Base-by-base conservation (phyloP, 139 green algal genomes). In the Raphidocelis subcapitata region DNA sequence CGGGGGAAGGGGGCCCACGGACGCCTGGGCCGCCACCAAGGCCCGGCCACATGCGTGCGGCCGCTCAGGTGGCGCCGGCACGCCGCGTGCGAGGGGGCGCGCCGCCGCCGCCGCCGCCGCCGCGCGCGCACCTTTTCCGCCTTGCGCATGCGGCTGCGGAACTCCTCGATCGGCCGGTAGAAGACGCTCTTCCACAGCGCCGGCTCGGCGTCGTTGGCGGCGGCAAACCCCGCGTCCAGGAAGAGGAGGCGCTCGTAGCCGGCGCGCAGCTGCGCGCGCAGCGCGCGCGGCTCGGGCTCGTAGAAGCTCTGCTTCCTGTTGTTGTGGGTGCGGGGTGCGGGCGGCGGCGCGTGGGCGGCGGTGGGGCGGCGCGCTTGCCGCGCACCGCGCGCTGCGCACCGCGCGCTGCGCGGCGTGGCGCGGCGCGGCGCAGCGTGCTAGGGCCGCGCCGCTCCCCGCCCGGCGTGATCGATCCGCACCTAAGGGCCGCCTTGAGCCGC, bases 111-210 rank as follows among this genome's bases (percentile, higher is more conserved):
- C 8, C 41, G 41, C 12, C 41, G 12, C 41, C 8, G 8, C 8
- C 41, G 8, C 41, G 41, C 41, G 41, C 73, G 79, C 84, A 62
- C 75, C 52, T 81, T 73, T 5, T 63, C 52, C 18, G 75, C 71
- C 18, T 55, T 29, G 62, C 70, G 65, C 21, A 90, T 65, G 8
- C 84, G 54, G 5, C 33, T 56, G 14, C 90, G 65, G 70, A 95
- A 95, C 77, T 95, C 85, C 74, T 93, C 86, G 3, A 95, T 94
- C 24, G 86, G 84, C 24, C 74, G 69, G 72, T 95, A 94, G 59
- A 89, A 91, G 0, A 88, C 82, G 1, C 46, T 52, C 69, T 91
- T 90, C 90, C 90, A 95, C 31, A 95, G 60, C 14, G 41, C n/a
- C 33, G 75, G 69, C 64, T 93, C 89, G 24, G 87, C 77, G 8